Percentiles rank a stretch among this genome's conserved stretches.
phyloP scores from a whole-genome alignment of 768 basidiomycete genomes.

The Mycena alexandri region DNA sequence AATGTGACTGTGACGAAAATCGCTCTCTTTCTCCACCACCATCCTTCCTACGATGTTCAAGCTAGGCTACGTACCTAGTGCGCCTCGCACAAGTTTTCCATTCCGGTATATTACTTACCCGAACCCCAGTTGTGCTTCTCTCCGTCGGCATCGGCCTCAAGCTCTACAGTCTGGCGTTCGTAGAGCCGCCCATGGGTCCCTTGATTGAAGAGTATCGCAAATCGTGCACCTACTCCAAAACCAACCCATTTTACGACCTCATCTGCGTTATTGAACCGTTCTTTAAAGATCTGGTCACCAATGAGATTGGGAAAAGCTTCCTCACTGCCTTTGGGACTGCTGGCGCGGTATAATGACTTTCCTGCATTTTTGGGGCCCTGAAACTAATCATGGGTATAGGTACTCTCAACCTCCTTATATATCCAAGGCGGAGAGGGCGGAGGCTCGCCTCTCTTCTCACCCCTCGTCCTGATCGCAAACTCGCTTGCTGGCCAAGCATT shows the following conservation, averaged over 20 bases:
- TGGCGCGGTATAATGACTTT: slow-evolving; percentile 11
- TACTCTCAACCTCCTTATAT: slow-evolving; percentile 23
- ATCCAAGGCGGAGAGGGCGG: slow-evolving; percentile 14
- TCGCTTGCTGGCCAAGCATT: slow-evolving; percentile 16
- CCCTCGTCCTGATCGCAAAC: slow-evolving; percentile 1
- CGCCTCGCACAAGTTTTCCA: no score
- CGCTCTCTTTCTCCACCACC: no score
- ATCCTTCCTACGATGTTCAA: no score
- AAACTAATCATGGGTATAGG: slow-evolving; percentile 1
- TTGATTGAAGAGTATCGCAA: not conserved
- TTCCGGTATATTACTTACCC: no score
- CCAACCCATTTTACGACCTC: slow-evolving; percentile 15
- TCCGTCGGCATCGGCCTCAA: slow-evolving; percentile 12
- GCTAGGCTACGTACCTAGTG: no score
- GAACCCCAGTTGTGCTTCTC: slow-evolving; percentile 18
- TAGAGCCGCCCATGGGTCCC: slow-evolving; percentile 26
- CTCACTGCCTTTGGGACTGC: slow-evolving; percentile 20
- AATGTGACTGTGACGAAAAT: no score
- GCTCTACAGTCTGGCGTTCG: slow-evolving; percentile 14
- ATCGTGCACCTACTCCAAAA: slow-evolving; percentile 18
- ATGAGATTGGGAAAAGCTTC: slow-evolving; percentile 29
- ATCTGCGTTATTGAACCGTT: slow-evolving; percentile 31
- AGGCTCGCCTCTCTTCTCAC: slow-evolving; percentile 9
- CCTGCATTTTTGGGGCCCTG: not conserved
- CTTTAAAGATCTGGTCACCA: slow-evolving; percentile 24